Base-by-base conservation (phyloP, 2,329 filamentous ascomycete species). In the Fusarium equiseti region DNA sequence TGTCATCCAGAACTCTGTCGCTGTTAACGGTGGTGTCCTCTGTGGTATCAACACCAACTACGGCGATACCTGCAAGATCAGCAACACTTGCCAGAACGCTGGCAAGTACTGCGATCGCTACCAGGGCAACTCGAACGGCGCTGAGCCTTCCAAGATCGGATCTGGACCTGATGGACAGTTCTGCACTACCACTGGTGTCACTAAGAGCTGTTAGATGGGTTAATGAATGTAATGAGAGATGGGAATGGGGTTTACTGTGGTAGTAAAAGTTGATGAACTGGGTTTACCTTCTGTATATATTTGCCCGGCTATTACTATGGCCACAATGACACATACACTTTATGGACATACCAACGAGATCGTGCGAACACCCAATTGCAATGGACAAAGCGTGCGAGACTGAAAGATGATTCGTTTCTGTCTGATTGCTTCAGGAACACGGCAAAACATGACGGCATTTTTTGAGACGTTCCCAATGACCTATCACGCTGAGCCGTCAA, bases 1-100 rank as follows among this genome's bases (percentile, higher is more conserved):
- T 4, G 27, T 75, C 38, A 68, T 75, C 32, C 52, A 68, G 49
- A 58, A 63, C 59, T 69, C 70, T n/a, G 61, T 68, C 35, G 73
- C 73, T 6, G 66, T 71, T 38, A 3, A 72, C 24, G 73, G 73
- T 8, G 73, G 69, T 42, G 61, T 73, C 10, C 57, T 75, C n/a
- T 75, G 73, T 40, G 73, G 71, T 13, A 75, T 75, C 56, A 75
- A 75, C 64, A 75, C 73, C 32, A 74, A 75, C 59, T 75, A 75
- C 18, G 71, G 71, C 9, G 71, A 75, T 24, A 75, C 73, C n/a
- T 74, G 73, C 63, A 75, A 70, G 49, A 70, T 74, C 40, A 64
- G 16, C 49, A 75, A 67, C 55, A 48, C 48, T 5, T 75, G 73
- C 54, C 73, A 75, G 55, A 54, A 72, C 54, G 64, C 46, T 18